Evolutionary conservation across 2,329 filamentous ascomycete genomes (phyloP), one percentile per base, ranked within the genome.

Genomic region (Hymenoscyphus infarciens): DNA sequence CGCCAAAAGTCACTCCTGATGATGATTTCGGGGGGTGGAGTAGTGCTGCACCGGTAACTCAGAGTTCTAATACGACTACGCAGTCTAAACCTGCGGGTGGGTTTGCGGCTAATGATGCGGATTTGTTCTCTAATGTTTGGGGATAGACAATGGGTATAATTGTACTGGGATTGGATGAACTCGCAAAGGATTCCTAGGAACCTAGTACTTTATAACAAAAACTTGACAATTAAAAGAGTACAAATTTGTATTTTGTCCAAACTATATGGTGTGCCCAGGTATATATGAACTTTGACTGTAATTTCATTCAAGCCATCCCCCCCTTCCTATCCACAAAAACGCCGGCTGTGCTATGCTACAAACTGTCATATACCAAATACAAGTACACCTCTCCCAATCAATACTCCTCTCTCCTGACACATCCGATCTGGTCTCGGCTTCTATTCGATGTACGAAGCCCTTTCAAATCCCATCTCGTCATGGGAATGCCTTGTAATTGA

Each of bases 21-120:
- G 94, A 98, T 76, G 94, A 98, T 73, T 98, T 97, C 78, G 94
- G 94, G 22, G 93, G 94, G 13, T 98, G 94, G 94, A 87, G 91
- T 56, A 96, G 91, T 73, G 86, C 87, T 54, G 79, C 82, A 78
- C 88, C 83, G 72, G 83, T 69, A 70, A 80, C 77, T 42, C 77
- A 80, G 8, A 74, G 77, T 35, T 72, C 79, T 53, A 75, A 75
- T 57, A 75, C n/a, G n/a, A n/a, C 75, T 27, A 73, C 77, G 31
- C 71, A 76, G 15, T 77, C 82, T 57, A 84, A 89, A 77, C 79
- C 87, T 38, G 77, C 82, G 29, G 78, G 81, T 25, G 84, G 84
- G 15, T 85, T 88, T 68, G 87, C 84, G 22, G 85, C 82, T 60
- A 87, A 85, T 61, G 94, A 97, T 68, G 42, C 42, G 8, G 94